These are phyloP conservation scores for Mychonastes homosphaera DNA, from an alignment of 139 green algal species.

Conservation along the genomic window DNA sequence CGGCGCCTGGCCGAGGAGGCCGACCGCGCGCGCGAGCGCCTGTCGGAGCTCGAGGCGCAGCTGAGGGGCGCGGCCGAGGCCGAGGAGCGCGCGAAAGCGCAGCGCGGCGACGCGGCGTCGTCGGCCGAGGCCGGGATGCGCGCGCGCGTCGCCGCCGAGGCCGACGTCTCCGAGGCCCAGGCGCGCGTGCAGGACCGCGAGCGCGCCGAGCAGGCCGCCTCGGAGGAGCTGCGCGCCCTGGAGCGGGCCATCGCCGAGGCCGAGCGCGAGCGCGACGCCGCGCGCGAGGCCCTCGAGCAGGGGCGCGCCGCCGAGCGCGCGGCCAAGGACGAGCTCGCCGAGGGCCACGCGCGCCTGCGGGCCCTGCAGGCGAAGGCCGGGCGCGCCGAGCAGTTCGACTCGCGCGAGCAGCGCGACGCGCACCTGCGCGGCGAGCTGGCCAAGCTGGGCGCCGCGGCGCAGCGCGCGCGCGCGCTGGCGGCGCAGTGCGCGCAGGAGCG, in stretches of 20 bases:
- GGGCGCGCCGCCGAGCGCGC: slow-evolving; percentile 22
- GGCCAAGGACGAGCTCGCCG: not conserved
- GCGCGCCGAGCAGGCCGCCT: slow-evolving; percentile 11
- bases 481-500: slow-evolving; percentile 23
- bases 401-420: slow-evolving; percentile 16
- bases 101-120: no score
- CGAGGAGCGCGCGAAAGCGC: no score
- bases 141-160: no score
- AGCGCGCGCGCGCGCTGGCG: not conserved
- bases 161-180: no score
- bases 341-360: slow-evolving; percentile 3
- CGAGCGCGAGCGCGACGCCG: not conserved
- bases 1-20: slow-evolving; percentile 4
- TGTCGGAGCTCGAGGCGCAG: not conserved
- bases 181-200: no score
- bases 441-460: not conserved
- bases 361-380: slow-evolving; percentile 16
- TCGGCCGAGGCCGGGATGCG: no score
- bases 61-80: not conserved
- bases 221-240: slow-evolving; percentile 5
- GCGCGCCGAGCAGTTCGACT: slow-evolving; percentile 15
- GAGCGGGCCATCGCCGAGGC: slow-evolving; percentile 3
- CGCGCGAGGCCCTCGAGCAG: slow-evolving; percentile 19
- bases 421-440: slow-evolving; percentile 7
- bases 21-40: no score